Evolutionary conservation across 371 early-diverging fungal species (phyloP), one percentile per base, ranked within the genome.

Genomic region (Mucor piriformis): DNA sequence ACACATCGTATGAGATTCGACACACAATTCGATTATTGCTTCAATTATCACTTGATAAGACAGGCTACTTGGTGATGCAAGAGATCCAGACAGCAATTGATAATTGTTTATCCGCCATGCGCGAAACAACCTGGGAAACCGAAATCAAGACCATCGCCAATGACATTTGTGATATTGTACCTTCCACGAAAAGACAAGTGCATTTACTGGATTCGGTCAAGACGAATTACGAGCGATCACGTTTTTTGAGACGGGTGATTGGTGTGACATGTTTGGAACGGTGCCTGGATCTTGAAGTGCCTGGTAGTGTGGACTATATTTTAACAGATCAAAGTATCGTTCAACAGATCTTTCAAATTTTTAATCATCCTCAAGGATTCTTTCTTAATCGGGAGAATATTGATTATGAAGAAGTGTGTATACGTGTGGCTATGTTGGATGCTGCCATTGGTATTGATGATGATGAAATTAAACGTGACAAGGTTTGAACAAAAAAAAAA

Each of bases 1-100:
- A 79, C 46, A 57, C 52, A 18, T 7, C 33, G 8, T 59, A 53
- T 12, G 61, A 64, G 4, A 52, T 73, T 20, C 59, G 55, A 23
- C 68, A 70, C 24, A 43, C 66, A 10, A 25, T 68, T 12, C 51
- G 69, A 10, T 7, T 74, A 3, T 47, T 78, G 10, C 34, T 74
- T 12, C 71, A 70, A 29, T 51, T 78, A 13, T 69, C 66, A 0
- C 6, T 74, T 43, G 78, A 78, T 43, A 64, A 63, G 20, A 46
- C 57, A 2, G 69, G 75, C 20, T 38, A 49, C 13, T 35, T 64
- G 11, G 38, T 73, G 6, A 37, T 61, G 13, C 63, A 67, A 16
- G 67, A 70, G 12, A 59, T 78, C 32, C 69, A 78, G 50, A 57
- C 63, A 3, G 61, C 64, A 0, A 61, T 78, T n/a, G 70, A 66